Percentiles rank a stretch among this genome's conserved stretches.
Conservation (phyloP, 768 basidiomycete species). For the Naematelia encephala region DNA sequence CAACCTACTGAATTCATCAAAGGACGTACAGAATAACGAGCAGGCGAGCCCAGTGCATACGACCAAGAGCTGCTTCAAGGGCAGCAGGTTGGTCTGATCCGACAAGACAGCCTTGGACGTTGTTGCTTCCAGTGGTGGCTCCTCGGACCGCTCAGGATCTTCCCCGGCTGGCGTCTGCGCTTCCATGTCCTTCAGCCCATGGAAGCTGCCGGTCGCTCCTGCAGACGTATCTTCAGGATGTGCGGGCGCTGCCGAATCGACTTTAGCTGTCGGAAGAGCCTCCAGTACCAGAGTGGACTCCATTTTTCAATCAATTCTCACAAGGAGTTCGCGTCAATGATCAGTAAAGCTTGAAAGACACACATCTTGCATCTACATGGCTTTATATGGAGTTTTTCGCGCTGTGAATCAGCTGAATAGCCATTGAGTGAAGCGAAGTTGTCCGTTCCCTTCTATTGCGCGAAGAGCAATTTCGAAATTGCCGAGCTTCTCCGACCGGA, state of each 20-base stretch:
- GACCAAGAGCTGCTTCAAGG: slow-evolving; percentile 61
- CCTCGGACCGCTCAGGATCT: no score
- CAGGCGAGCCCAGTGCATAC: slow-evolving; percentile 63
- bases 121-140: no score
- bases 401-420: no score
- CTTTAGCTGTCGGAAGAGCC: background rate
- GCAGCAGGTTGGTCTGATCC: slow-evolving; percentile 74
- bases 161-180: background rate
- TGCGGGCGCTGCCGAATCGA: background rate
- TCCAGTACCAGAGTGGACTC: background rate
- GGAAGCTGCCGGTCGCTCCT: background rate
- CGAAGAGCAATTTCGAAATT: no score
- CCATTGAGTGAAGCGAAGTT: no score
- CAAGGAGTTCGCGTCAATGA: no score
- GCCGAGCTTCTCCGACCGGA: background rate
- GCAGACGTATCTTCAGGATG: background rate
- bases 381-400: no score
- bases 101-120: slow-evolving; percentile 54
- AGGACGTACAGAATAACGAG: slow-evolving; percentile 59
- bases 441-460: no score
- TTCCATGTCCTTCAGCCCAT: background rate
- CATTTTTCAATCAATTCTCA: no score
- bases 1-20: background rate
- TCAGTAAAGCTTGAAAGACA: no score
- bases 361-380: no score